Base-by-base conservation (phyloP, 441 rosid genomes). In the Cnidoscolus chayamansa region DNA sequence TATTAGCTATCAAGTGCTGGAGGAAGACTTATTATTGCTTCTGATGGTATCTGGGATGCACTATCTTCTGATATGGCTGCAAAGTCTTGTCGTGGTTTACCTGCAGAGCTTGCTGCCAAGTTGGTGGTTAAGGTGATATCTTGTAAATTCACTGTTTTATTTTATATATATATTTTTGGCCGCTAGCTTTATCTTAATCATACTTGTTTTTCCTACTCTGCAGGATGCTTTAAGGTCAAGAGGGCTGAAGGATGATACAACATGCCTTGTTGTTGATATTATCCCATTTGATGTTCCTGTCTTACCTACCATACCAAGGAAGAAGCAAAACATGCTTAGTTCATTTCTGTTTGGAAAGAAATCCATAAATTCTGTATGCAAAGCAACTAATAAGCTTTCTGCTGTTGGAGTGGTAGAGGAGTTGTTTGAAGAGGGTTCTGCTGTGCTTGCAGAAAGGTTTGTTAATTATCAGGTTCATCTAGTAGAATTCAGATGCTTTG, bases 361-460 rank as follows among this genome's bases (percentile, higher is more conserved):
- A 71, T 82, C 84, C 37, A 76, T 43, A 16, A 85, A 69, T 76
- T 71, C 86, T 61, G 74, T 73, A 49, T 84, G 80, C 80, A 91
- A 86, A 81, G 76, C 87, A 31, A 79, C 91, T 51, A 95, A 79
- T 78, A 91, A 93, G 83, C 98, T 96, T 59, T 90, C 98, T 61
- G 84, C 97, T 65, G 94, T 93, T 55, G 99, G 98, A 70, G 93
- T 82, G 75, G 98, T 95, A 74, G 98, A 93, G 82, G 99, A 96
- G 80, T 84, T 96, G 84, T 96, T 96, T 75, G 99, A 96, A 88
- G 99, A 95, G 86, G 99, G 99, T 80, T 91, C 98, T 68, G 99
- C 99, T 53, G 77, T 91, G 85, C 97, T 95, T 63, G 97, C 90
- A 1, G 98, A 96, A 81, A 91, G 99, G 99, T 96, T 78, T 55